Percentiles rank a stretch among this genome's conserved stretches.
These are phyloP conservation scores for Penicillium chermesinum DNA, from an alignment of 495 filamentous ascomycete genomes.

Conservation along the genomic window DNA sequence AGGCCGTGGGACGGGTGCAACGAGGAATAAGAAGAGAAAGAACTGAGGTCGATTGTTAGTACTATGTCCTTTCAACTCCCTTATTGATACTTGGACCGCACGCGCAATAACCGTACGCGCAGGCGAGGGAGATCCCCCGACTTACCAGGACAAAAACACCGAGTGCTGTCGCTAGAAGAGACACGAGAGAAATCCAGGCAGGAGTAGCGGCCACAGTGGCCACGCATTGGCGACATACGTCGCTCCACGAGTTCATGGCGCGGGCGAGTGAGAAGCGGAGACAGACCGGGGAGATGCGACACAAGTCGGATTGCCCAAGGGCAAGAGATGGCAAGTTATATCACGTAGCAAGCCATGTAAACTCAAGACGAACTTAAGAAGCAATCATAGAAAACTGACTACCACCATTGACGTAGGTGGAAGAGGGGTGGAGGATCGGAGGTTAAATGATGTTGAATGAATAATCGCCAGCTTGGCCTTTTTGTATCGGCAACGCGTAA, in stretches of 20 bases:
- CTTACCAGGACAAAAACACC: slow-evolving; percentile 39
- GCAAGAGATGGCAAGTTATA: slow-evolving; percentile 17
- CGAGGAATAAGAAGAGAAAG: slow-evolving; percentile 62
- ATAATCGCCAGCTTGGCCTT: slow-evolving; percentile 43
- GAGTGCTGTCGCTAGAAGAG: slow-evolving; percentile 24
- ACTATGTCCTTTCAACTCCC: background rate
- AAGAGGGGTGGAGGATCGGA: slow-evolving; percentile 9
- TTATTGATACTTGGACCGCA: too few relatives aligned
- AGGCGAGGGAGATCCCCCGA: slow-evolving; percentile 3
- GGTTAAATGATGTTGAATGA: slow-evolving; percentile 8
- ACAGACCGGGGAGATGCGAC: slow-evolving; percentile 9
- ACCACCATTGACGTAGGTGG: slow-evolving; percentile 5
- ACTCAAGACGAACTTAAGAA: slow-evolving; percentile 9
- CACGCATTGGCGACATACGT: slow-evolving; percentile 35
- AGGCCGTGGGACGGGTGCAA: slow-evolving; percentile 76
- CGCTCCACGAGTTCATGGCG: slow-evolving; percentile 32
- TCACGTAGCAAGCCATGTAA: slow-evolving; percentile 30
- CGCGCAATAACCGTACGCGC: too few relatives aligned
- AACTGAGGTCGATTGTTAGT: slow-evolving; percentile 41
- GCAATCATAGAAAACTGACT: slow-evolving; percentile 2
- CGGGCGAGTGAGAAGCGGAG: slow-evolving; percentile 2
- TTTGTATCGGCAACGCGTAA: slow-evolving; percentile 28
- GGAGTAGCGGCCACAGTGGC: slow-evolving; percentile 27
- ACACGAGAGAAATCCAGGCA: slow-evolving; percentile 23
- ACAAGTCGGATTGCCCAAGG: slow-evolving; percentile 16